Conservation (phyloP, 2,329 filamentous ascomycete species). For the Aureobasidium leucospermi region DNA sequence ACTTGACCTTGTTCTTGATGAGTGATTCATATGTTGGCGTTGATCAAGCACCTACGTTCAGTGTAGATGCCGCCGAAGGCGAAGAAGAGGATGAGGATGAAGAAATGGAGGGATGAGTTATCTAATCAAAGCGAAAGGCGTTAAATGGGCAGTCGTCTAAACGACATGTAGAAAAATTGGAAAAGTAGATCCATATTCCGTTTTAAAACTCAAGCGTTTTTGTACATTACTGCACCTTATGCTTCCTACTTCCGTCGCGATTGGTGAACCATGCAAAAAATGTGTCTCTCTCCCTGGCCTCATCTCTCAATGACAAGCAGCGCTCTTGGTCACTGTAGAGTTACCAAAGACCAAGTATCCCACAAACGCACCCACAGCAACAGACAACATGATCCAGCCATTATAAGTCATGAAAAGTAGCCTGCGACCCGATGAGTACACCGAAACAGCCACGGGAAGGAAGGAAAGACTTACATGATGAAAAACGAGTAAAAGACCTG, state of each 20-base stretch:
- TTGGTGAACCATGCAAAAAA: neutral
- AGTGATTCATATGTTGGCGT: conserved; percentile 95
- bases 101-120: conserved; percentile 24
- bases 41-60: conserved; percentile 89
- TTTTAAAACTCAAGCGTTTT: neutral
- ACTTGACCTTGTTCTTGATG: conserved; percentile 89
- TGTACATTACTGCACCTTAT: neutral
- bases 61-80: conserved; percentile 76
- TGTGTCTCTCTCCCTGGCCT: too few relatives aligned
- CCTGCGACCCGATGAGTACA: conserved; percentile 47
- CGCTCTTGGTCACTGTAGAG: conserved; percentile 68
- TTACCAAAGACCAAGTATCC: conserved; percentile 80
- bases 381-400: conserved; percentile 91
- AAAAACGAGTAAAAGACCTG: conserved; percentile 99
- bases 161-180: neutral
- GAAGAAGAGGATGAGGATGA: conserved; percentile 92
- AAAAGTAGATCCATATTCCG: neutral
- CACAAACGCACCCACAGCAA: conserved; percentile 79
- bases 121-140: neutral
- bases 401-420: conserved; percentile 99
- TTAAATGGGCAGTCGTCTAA: neutral
- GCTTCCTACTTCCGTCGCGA: neutral
- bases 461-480: conserved; percentile 72
- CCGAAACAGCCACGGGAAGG: neutral
- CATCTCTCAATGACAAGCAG: conserved; percentile 72